Evolutionary conservation across 345 rosid genomes (phyloP).

Genomic region (Carallia brachiata): DNA sequence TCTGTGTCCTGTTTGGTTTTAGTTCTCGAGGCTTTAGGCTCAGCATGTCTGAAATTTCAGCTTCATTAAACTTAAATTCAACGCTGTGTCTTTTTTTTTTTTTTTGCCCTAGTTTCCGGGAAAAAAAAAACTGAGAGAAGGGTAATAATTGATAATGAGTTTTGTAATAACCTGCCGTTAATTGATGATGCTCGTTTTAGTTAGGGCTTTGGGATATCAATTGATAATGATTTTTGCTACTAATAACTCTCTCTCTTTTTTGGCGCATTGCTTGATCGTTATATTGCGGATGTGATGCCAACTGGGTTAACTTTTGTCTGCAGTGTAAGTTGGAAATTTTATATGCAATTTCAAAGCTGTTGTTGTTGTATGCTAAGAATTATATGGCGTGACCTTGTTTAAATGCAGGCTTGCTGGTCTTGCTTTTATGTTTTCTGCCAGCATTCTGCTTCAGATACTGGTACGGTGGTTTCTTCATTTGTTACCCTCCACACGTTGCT

Average conservation of each 20-base stretch:
- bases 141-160: too few species aligned
- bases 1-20: not conserved
- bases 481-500: not conserved
- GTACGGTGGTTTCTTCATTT: slow-evolving; percentile 27
- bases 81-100: too few species aligned
- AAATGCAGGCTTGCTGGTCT: slow-evolving; percentile 82
- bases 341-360: slow-evolving; percentile 2
- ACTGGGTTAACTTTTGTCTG: slow-evolving; percentile 6
- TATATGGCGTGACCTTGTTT: not conserved
- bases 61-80: not conserved
- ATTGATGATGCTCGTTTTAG: too few species aligned
- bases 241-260: slow-evolving; percentile 3
- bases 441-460: slow-evolving; percentile 88
- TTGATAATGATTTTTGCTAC: slow-evolving; percentile 11
- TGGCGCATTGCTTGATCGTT: slow-evolving; percentile 16
- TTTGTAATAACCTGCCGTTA: too few species aligned
- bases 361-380: not conserved
- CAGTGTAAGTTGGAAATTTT: slow-evolving; percentile 63
- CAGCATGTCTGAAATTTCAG: not conserved
- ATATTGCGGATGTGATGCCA: not conserved
- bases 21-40: not conserved
- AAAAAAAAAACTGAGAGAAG: not conserved
- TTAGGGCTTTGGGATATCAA: too few species aligned
- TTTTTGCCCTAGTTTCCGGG: too few species aligned
- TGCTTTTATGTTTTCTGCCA: slow-evolving; percentile 93